A percentile compares a stretch with the other conserved stretches of the same genome.
These are phyloP conservation scores for Epicoccum sorghinum DNA, from an alignment of 2,329 filamentous ascomycete species.

Conservation along the genomic window DNA sequence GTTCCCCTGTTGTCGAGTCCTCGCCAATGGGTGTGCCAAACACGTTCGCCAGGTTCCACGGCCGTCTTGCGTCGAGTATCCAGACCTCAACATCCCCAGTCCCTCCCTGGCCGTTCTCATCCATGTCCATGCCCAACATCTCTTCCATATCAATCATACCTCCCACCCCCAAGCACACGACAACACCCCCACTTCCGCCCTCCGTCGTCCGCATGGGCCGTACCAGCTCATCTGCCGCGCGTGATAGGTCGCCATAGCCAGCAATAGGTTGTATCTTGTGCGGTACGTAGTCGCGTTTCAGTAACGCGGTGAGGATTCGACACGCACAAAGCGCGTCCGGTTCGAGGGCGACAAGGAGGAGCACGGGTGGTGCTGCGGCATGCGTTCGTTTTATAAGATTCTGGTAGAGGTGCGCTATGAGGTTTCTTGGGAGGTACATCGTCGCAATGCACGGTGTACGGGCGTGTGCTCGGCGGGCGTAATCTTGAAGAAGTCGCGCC, in stretches of 20 bases:
- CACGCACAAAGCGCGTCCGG: slow-evolving; percentile 95
- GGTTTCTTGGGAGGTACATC: slow-evolving; percentile 93
- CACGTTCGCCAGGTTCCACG: slow-evolving; percentile 93
- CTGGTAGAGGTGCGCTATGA: slow-evolving; percentile 89
- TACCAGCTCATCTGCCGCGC: slow-evolving; percentile 78
- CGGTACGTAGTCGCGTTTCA: slow-evolving; percentile 96
- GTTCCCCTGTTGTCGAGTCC: slow-evolving; percentile 56
- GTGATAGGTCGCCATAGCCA: slow-evolving; percentile 87
- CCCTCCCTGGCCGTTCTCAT: slow-evolving; percentile 65
- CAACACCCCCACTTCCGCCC: slow-evolving; percentile 85
- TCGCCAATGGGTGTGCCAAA: slow-evolving; percentile 69
- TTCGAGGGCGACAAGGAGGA: slow-evolving; percentile 91
- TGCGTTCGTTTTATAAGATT: slow-evolving; percentile 87
- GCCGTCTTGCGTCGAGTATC: slow-evolving; percentile 88
- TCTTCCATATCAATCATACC: slow-evolving; percentile 87
- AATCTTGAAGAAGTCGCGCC: slow-evolving; percentile 25
- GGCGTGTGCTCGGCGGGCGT: slow-evolving; percentile 22
- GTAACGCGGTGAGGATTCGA: slow-evolving; percentile 87
- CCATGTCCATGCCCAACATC: slow-evolving; percentile 74
- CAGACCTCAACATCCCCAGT: slow-evolving; percentile 92
- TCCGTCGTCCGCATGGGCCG: slow-evolving; percentile 83
- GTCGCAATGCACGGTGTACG: slow-evolving; percentile 16
- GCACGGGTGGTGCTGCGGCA: slow-evolving; percentile 86
- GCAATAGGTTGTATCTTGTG: slow-evolving; percentile 96
- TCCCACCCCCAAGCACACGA: slow-evolving; percentile 90